Evolutionary conservation across 495 filamentous ascomycete genomes (phyloP).

Genomic region (Beverwykella pulmonaria): DNA sequence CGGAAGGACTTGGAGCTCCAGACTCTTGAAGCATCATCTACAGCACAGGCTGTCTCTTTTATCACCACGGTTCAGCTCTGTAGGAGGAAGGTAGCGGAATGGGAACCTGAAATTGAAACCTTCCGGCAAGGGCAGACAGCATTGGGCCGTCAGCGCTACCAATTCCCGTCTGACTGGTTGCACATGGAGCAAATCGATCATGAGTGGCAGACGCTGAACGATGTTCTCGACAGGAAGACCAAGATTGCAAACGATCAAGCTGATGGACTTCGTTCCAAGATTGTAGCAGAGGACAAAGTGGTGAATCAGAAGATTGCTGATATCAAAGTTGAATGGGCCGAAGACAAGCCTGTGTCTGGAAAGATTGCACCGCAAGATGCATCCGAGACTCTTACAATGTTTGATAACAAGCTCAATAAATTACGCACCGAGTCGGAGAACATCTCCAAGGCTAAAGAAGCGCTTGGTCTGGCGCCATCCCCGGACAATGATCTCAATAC

Average conservation of each 20-base stretch:
- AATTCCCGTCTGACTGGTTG: conserved; percentile 91
- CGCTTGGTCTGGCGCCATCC: conserved; percentile 81
- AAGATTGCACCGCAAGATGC: conserved; percentile 87
- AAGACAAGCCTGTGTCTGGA: conserved; percentile 94
- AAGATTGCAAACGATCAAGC: conserved; percentile 96
- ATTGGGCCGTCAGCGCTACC: conserved; percentile 83
- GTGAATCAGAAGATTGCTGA: conserved; percentile 84
- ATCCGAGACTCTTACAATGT: conserved; percentile 73
- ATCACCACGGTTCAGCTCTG: conserved; percentile 97
- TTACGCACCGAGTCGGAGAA: conserved; percentile 86
- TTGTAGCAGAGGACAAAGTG: conserved; percentile 87
- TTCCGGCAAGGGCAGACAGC: conserved; percentile 95
- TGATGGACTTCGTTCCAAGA: conserved; percentile 93
- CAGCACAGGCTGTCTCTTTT: conserved; percentile 93
- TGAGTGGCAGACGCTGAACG: conserved; percentile 88
- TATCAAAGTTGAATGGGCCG: conserved; percentile 82
- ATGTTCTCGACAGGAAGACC: conserved; percentile 82
- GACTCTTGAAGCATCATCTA: conserved; percentile 87
- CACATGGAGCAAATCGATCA: conserved; percentile 91
- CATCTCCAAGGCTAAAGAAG: conserved; percentile 95
- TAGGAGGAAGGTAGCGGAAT: conserved; percentile 86
- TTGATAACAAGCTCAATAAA: conserved; percentile 77
- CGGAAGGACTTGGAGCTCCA: conserved; percentile 85
- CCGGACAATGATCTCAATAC: conserved; percentile 74
- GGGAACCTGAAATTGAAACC: conserved; percentile 92